Conservation (phyloP, 208 protist genomes). For the Wallacemonas collosoma region DNA sequence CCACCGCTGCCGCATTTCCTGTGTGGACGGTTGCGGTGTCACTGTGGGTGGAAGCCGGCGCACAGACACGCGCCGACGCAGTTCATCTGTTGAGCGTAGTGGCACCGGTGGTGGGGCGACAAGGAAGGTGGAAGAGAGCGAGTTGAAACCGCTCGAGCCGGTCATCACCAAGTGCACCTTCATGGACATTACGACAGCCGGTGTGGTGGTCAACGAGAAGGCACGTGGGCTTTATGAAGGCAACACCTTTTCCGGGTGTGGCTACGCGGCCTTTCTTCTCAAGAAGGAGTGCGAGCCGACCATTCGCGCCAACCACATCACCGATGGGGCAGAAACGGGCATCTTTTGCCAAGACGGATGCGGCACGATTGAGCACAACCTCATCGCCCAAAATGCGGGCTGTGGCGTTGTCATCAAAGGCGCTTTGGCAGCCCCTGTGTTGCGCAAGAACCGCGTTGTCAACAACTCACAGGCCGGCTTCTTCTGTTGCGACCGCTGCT, state of each 20-base stretch:
- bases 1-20: constrained; percentile 74
- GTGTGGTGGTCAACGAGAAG: constrained; percentile 67
- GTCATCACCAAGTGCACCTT: constrained; percentile 79
- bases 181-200: constrained; percentile 73
- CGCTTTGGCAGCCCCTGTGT: constrained; percentile 40
- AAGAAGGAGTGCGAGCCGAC: constrained; percentile 54
- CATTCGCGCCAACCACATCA: constrained; percentile 70
- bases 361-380: constrained; percentile 79
- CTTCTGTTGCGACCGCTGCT: constrained; percentile 73
- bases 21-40: constrained; percentile 67
- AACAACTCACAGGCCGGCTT: constrained; percentile 79
- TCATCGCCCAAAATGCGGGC: constrained; percentile 74
- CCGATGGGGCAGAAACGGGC: constrained; percentile 69
- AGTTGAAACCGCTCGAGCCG: constrained; percentile 35
- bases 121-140: constrained; percentile 11
- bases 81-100: neutral
- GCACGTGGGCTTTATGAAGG: constrained; percentile 67
- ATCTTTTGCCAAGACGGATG: constrained; percentile 84
- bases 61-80: neutral
- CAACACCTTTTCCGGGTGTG: constrained; percentile 78
- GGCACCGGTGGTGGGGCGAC: constrained; percentile 5
- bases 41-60: constrained; percentile 33
- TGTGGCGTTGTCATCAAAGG: constrained; percentile 85
- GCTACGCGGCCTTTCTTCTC: constrained; percentile 82
- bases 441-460: constrained; percentile 70